Evolutionary conservation across 2,329 filamentous ascomycete species (phyloP), one percentile per base, ranked within the genome.

Genomic region (Clonostachys rhizophaga): DNA sequence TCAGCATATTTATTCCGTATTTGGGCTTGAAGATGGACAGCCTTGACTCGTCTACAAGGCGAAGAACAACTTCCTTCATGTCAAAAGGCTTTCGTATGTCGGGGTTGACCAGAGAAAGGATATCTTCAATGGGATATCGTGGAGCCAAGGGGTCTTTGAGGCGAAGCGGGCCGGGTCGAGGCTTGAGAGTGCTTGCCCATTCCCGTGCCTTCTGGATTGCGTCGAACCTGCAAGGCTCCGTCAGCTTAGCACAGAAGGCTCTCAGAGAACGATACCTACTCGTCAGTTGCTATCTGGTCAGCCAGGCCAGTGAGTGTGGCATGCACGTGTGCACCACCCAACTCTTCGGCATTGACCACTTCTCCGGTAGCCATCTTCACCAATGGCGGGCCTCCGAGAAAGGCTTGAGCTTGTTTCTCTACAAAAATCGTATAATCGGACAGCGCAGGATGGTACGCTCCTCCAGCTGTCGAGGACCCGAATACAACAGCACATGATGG

Each of bases 321-420:
- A 50, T 72, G 70, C 13, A 70, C 62, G 16, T 61, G 57, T 4
- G 69, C 70, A 13, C 71, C 69, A 6, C 71, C 70, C 2, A 74
- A 56, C 40, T 58, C 60, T 47, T 73, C 71, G 0, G 70, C 66
- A 2, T 56, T 66, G 17, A 69, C 62, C 0, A 66, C 51, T 44
- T 74, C 70, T 3, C 70, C 69, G 0, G 69, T 74, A 0, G 70
- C 70, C 70, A 72, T 72, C 49, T 72, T 70, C 2, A 73, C 69
- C 8, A 73, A 57, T 0, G 70, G 70, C 0, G 70, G 70, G 0
- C 70, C 69, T 7, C 63, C 70, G 1, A 73, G 58, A 44, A 72
- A 74, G 0, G 66, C 68, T 47, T 73, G 70, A 0, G 67, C 70
- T 49, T 74, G 68, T 13, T 65, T 59, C 40, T 69, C 34, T 1